phyloP scores from a whole-genome alignment of 768 basidiomycete species.

The Termitomyces sp. region DNA sequence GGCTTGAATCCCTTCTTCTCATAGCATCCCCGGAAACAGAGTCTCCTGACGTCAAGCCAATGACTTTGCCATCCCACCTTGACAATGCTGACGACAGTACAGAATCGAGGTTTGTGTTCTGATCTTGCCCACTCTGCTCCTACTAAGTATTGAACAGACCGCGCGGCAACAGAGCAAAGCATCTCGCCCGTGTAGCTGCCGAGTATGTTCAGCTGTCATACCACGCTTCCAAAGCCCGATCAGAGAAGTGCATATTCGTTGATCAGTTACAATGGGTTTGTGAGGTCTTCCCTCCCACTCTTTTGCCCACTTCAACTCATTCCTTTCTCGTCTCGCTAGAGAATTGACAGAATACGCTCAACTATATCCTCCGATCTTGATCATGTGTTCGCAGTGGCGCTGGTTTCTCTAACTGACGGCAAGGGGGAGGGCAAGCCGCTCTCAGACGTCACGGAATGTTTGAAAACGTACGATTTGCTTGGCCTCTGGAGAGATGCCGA shows the following conservation, averaged over 20 bases:
- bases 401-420: constrained; percentile 45
- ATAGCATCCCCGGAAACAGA: constrained; percentile 48
- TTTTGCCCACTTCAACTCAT: constrained; percentile 1
- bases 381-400: constrained; percentile 63
- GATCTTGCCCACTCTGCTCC: not conserved
- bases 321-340: constrained; percentile 30
- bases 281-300: constrained; percentile 17
- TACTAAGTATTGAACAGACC: constrained; percentile 29
- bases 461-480: constrained; percentile 75
- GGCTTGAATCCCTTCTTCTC: constrained; percentile 81
- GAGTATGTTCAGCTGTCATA: constrained; percentile 94
- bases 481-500: constrained; percentile 86
- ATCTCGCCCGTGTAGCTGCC: constrained; percentile 76
- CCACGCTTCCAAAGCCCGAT: constrained; percentile 75
- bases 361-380: constrained; percentile 86
- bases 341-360: constrained; percentile 77
- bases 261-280: constrained; percentile 82
- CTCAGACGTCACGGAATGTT: constrained; percentile 70
- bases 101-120: constrained; percentile 5
- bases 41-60: constrained; percentile 25
- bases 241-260: constrained; percentile 75
- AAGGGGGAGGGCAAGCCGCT: constrained; percentile 47
- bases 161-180: constrained; percentile 67
- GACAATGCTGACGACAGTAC: constrained; percentile 42
- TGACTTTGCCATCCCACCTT: constrained; percentile 28